Conservation (phyloP, 495 filamentous ascomycete genomes). For the Hyphodiscus hymeniophilus region DNA sequence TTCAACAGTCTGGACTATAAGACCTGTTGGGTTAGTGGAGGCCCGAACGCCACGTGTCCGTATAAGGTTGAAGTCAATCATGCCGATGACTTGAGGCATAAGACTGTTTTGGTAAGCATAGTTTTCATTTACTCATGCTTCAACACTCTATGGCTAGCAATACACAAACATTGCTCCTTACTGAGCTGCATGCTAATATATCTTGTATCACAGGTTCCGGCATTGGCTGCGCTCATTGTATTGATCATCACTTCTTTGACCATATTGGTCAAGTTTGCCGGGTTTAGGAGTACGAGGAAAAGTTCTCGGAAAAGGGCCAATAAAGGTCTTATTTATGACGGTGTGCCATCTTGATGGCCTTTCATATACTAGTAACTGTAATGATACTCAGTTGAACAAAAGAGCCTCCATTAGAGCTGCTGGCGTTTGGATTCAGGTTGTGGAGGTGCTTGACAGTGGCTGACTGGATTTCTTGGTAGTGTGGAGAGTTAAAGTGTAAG, state of each 20-base stretch:
- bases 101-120: conserved; percentile 44
- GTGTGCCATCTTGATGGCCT: conserved; percentile 37
- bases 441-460: too few species aligned
- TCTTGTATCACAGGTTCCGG: too few species aligned
- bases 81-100: conserved; percentile 24
- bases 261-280: conserved; percentile 55
- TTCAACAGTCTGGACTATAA: conserved; percentile 48
- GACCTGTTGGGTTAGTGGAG: conserved; percentile 51
- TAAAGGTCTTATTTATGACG: conserved; percentile 59
- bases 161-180: too few species aligned
- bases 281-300: conserved; percentile 44
- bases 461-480: too few species aligned
- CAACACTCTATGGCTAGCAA: too few species aligned
- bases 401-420: neutral
- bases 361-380: neutral
- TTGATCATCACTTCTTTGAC: conserved; percentile 50
- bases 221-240: conserved; percentile 51
- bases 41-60: conserved; percentile 43
- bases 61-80: conserved; percentile 35
- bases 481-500: neutral
- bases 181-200: too few species aligned
- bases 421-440: too few species aligned
- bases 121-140: too few species aligned
- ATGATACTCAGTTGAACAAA: neutral
- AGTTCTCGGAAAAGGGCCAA: conserved; percentile 31